A percentile compares a stretch with the other conserved stretches of the same genome.
Conservation (phyloP, 2,329 filamentous ascomycete species). For the Fusarium pininemorale region DNA sequence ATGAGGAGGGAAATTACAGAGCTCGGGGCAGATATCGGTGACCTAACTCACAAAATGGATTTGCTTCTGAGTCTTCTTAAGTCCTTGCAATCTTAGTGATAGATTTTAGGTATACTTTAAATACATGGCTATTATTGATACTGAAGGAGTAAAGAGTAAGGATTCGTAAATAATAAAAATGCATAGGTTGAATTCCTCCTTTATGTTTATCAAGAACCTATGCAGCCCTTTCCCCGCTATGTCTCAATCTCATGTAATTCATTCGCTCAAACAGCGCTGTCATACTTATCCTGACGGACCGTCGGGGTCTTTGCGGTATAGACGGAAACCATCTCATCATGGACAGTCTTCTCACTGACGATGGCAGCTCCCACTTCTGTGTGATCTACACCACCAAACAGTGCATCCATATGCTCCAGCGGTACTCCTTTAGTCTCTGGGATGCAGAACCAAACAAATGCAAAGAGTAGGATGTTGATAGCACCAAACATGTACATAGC, state of each 20-base stretch:
- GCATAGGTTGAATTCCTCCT: too few species aligned
- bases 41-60: too few species aligned
- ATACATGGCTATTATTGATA: too few species aligned
- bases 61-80: too few species aligned
- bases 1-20: too few species aligned
- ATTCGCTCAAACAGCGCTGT: not conserved
- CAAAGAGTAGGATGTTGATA: not conserved
- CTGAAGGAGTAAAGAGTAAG: too few species aligned
- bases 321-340: not conserved
- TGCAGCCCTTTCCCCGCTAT: too few species aligned
- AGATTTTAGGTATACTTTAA: too few species aligned
- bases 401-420: not conserved
- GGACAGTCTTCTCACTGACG: not conserved
- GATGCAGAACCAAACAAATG: conserved; percentile 3
- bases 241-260: not conserved
- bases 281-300: not conserved
- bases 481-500: conserved; percentile 8
- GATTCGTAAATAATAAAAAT: too few species aligned
- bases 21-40: too few species aligned
- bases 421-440: not conserved
- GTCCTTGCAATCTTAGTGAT: too few species aligned
- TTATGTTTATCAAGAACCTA: too few species aligned
- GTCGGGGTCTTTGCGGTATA: not conserved
- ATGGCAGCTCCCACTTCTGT: not conserved
- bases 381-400: not conserved